Conservation (phyloP, 108 stramenopile species). For the Nitzschia palea region DNA sequence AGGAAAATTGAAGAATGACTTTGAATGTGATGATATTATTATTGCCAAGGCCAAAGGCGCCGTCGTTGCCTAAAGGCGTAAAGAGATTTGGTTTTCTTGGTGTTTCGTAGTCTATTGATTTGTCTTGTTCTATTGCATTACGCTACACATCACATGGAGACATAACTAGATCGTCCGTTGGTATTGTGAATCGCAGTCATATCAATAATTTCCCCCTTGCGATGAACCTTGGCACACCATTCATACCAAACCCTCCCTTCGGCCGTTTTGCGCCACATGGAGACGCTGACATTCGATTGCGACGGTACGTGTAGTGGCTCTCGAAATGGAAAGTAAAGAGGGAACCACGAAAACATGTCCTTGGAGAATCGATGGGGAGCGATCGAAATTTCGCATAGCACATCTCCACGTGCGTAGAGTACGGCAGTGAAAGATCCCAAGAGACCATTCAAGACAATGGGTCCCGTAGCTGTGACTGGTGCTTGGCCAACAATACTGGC, state of each 20-base stretch:
- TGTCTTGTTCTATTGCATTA: background rate
- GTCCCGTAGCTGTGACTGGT: conserved; percentile 12
- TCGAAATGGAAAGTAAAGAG: conserved; percentile 90
- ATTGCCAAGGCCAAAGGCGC: conserved; percentile 15
- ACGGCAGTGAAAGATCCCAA: conserved; percentile 92
- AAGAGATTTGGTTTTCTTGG: background rate
- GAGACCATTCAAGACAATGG: conserved; percentile 88
- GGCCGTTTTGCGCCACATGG: conserved; percentile 82
- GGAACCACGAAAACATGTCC: conserved; percentile 98
- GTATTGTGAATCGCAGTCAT: conserved; percentile 82
- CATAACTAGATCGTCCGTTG: conserved; percentile 83
- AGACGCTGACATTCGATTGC: conserved; percentile 66
- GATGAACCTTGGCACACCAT: conserved; percentile 85
- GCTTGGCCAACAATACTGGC: conserved; percentile 22
- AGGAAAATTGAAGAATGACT: conserved; percentile 31
- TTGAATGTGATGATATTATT: conserved; percentile 32
- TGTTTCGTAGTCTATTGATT: background rate
- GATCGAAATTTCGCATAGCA: conserved; percentile 73
- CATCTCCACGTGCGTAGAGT: conserved; percentile 56
- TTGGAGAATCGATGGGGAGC: conserved; percentile 87
- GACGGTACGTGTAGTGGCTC: conserved; percentile 75
- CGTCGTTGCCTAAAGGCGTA: conserved; percentile 3
- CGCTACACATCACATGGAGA: conserved; percentile 52
- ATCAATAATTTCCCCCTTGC: conserved; percentile 44
- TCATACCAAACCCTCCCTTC: conserved; percentile 95